Percentiles rank a stretch among this genome's conserved stretches.
Conservation (phyloP, 306 rosid genomes). For the Hippophae gyantsensis region DNA sequence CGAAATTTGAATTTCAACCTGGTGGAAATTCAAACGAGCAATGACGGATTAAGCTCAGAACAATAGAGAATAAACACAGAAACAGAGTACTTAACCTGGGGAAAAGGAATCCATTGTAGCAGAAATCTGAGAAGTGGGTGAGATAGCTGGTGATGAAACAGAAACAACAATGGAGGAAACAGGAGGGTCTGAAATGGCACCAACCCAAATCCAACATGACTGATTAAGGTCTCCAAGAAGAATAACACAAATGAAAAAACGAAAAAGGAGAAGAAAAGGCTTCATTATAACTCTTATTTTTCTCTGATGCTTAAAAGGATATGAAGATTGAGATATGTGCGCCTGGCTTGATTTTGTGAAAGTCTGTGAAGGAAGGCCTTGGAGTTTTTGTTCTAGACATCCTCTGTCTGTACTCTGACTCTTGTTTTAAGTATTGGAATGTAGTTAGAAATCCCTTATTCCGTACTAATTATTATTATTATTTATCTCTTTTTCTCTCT, state of each 20-base stretch:
- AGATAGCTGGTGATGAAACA: conserved; percentile 29
- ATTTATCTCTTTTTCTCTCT: too few relatives aligned
- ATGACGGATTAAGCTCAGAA: too few relatives aligned
- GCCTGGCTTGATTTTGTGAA: neutral
- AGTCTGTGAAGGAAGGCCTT: too few relatives aligned
- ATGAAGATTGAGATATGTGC: conserved; percentile 13
- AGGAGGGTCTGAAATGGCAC: conserved; percentile 31
- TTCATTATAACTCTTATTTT: conserved; percentile 28
- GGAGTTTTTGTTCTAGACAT: too few relatives aligned
- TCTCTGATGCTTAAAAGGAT: conserved; percentile 12
- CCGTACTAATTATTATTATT: too few relatives aligned
- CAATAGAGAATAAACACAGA: neutral
- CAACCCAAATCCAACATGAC: conserved; percentile 31
- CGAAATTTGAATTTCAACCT: too few relatives aligned
- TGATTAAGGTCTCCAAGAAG: conserved; percentile 26
- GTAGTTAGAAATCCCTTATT: too few relatives aligned
- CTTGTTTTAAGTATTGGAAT: too few relatives aligned
- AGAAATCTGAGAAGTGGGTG: conserved; percentile 35
- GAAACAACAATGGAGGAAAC: conserved; percentile 23
- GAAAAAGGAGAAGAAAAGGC: conserved; percentile 14
- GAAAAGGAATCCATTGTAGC: conserved; percentile 48
- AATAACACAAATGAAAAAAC: conserved; percentile 6
- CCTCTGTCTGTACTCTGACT: too few relatives aligned
- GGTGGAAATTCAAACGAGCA: neutral
- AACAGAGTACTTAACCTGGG: conserved; percentile 37